Conservation (phyloP, 345 rosid genomes). For the Bruguiera parviflora region DNA sequence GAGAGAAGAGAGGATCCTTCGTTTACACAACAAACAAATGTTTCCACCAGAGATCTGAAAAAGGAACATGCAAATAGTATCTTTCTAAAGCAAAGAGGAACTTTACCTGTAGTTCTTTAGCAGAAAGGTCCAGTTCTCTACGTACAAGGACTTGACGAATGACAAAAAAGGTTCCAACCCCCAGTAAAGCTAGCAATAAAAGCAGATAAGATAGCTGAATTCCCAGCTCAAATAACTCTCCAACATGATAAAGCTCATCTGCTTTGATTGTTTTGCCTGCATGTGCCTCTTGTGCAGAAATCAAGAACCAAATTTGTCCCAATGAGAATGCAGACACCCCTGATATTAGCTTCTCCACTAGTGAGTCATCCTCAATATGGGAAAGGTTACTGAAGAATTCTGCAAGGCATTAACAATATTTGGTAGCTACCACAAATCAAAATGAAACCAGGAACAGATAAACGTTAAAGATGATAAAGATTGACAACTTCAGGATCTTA, state of each 20-base stretch:
- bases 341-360: constrained; percentile 38
- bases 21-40: neutral
- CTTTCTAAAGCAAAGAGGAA: neutral
- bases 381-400: constrained; percentile 36
- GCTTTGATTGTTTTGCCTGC: constrained; percentile 45
- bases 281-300: constrained; percentile 54
- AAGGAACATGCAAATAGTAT: neutral
- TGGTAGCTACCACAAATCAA: neutral
- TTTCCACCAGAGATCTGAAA: too few species aligned
- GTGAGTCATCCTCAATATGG: constrained; percentile 26
- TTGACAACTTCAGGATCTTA: too few species aligned
- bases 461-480: neutral
- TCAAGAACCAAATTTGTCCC: constrained; percentile 49
- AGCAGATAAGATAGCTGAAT: constrained; percentile 89
- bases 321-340: constrained; percentile 39
- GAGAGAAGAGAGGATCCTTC: neutral
- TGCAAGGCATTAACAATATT: constrained; percentile 24
- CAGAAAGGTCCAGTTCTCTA: constrained; percentile 96
- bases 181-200: constrained; percentile 70
- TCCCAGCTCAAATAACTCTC: constrained; percentile 82
- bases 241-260: constrained; percentile 58
- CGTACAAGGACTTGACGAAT: constrained; percentile 95
- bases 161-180: constrained; percentile 83
- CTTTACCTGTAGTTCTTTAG: constrained; percentile 86
- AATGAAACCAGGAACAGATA: neutral